Evolutionary conservation across 2,329 filamentous ascomycete genomes (phyloP).

Genomic region (Xylariaceae sp.): DNA sequence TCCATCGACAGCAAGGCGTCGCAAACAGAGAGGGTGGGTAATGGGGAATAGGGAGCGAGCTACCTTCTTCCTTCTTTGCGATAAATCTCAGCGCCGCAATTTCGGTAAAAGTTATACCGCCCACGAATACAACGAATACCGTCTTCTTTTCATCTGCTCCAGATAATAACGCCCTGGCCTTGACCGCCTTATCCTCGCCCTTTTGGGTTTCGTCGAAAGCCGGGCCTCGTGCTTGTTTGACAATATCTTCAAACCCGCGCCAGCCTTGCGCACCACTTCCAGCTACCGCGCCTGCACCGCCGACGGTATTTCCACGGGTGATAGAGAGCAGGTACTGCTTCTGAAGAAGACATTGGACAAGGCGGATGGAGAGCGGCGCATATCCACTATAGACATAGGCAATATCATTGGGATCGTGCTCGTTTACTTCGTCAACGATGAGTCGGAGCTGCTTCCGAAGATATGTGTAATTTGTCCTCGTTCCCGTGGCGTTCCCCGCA

Average conservation of each 20-base stretch:
- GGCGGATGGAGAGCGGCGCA: conserved; percentile 81
- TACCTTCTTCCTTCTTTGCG: conserved; percentile 72
- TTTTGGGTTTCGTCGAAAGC: conserved; percentile 92
- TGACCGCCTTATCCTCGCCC: conserved; percentile 86
- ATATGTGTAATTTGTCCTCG: conserved; percentile 84
- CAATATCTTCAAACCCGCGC: conserved; percentile 87
- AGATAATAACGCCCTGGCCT: conserved; percentile 75
- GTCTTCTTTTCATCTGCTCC: conserved; percentile 73
- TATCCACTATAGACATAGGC: conserved; percentile 99
- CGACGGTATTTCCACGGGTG: conserved; percentile 54
- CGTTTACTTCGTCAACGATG: conserved; percentile 94
- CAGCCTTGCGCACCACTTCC: conserved; percentile 69
- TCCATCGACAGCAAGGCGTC: conserved; percentile 7
- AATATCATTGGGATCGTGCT: conserved; percentile 88
- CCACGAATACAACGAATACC: conserved; percentile 92
- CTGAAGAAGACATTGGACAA: conserved; percentile 89
- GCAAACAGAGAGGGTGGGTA: conserved; percentile 2
- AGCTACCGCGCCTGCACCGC: conserved; percentile 42
- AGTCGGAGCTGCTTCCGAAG: conserved; percentile 80
- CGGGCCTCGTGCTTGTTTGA: conserved; percentile 79
- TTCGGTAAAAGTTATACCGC: conserved; percentile 94
- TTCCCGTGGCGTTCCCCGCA: conserved; percentile 49
- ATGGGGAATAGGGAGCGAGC: conserved; percentile 10
- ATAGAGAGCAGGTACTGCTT: conserved; percentile 76
- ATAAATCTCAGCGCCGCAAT: conserved; percentile 91